Conservation (phyloP, 2,329 filamentous ascomycete species). For the Aspergillus piperis region DNA sequence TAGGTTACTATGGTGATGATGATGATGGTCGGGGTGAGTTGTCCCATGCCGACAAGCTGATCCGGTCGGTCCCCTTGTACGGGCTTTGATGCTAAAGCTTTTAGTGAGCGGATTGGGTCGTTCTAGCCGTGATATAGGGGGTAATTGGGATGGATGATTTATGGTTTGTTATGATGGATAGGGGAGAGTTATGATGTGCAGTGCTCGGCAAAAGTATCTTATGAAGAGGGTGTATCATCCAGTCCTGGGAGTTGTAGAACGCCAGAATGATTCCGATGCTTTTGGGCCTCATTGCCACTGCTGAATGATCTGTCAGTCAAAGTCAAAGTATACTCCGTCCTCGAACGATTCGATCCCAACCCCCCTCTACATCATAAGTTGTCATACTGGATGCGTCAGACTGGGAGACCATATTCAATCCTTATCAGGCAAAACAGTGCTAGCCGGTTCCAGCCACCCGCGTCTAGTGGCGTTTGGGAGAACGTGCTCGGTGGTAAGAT, state of each 20-base stretch:
- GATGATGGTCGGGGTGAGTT: background rate
- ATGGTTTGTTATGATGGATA: background rate
- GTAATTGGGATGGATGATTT: background rate
- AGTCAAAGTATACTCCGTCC: background rate
- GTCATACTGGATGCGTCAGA: conserved; percentile 4
- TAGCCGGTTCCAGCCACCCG: conserved; percentile 9
- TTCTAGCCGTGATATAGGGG: background rate
- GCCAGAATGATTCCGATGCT: too few species aligned
- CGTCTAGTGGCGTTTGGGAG: conserved; percentile 11
- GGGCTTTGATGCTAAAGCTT: background rate
- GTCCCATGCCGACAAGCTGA: background rate
- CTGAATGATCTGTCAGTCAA: background rate
- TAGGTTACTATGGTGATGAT: conserved; percentile 1
- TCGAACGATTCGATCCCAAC: background rate
- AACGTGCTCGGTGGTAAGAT: conserved; percentile 12
- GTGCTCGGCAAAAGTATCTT: too few species aligned
- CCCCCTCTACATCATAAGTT: background rate
- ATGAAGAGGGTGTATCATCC: too few species aligned
- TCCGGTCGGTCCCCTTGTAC: too few species aligned
- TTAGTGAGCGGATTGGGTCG: background rate
- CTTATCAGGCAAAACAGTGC: conserved; percentile 4
- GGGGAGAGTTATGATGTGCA: too few species aligned
- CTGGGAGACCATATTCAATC: background rate
- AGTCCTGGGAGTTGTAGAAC: too few species aligned
- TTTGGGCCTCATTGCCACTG: background rate